phyloP scores from a whole-genome alignment of 352 stramenopile genomes.

The Hyaloperonospora brassicae region DNA sequence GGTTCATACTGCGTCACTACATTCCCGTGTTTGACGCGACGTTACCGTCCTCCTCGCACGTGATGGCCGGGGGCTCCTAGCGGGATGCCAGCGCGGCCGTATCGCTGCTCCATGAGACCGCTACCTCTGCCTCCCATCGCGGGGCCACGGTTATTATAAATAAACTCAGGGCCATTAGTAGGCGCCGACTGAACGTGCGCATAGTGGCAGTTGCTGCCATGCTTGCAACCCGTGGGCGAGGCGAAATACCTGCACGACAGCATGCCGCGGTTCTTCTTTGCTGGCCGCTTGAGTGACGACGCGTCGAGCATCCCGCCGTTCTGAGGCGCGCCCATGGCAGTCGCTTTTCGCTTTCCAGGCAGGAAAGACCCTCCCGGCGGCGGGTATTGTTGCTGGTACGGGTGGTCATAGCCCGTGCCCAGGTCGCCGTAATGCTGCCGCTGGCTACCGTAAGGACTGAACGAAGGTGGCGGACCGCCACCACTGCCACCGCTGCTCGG shows the following conservation, averaged over 20 bases:
- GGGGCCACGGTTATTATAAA: slow-evolving; percentile 44
- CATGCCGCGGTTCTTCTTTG: slow-evolving; percentile 38
- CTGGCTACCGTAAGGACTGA: slow-evolving; percentile 41
- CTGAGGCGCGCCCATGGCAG: slow-evolving; percentile 21
- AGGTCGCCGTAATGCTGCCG: slow-evolving; percentile 31
- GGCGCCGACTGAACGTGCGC: slow-evolving; percentile 40
- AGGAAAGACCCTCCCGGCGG: slow-evolving; percentile 22
- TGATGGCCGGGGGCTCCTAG: slow-evolving; percentile 28
- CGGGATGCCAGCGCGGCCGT: slow-evolving; percentile 37
- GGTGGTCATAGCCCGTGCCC: slow-evolving; percentile 21
- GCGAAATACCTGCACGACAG: slow-evolving; percentile 69
- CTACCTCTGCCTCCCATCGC: slow-evolving; percentile 28
- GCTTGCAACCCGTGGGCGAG: slow-evolving; percentile 58
- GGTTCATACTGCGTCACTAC: slow-evolving; percentile 13
- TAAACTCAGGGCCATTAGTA: slow-evolving; percentile 41
- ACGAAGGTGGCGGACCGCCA: slow-evolving; percentile 24
- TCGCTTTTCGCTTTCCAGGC: slow-evolving; percentile 39
- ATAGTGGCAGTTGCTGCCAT: slow-evolving; percentile 62
- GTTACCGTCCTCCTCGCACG: slow-evolving; percentile 53
- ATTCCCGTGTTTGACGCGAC: slow-evolving; percentile 9
- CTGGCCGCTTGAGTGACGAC: slow-evolving; percentile 34
- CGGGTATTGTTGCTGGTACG: slow-evolving; percentile 25
- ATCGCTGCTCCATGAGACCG: slow-evolving; percentile 30
- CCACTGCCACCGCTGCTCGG: slow-evolving; percentile 21
- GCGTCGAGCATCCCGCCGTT: slow-evolving; percentile 34